A percentile compares a stretch with the other conserved stretches of the same genome.
Evolutionary conservation across 768 basidiomycete genomes (phyloP).

Genomic region (Filobasidium wieringae): DNA sequence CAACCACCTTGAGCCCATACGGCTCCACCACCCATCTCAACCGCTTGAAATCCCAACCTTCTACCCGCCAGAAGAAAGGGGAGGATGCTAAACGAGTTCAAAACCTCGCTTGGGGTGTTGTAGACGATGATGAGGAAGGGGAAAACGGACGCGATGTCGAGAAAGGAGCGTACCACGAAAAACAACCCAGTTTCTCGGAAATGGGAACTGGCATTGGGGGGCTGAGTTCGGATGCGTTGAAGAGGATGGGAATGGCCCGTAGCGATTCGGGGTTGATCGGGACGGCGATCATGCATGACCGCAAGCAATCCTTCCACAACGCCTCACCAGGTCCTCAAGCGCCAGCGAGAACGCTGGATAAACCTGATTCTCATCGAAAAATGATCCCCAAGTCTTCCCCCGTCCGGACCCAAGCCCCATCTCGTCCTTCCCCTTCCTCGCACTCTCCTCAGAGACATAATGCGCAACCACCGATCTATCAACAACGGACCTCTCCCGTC

Average conservation of each 20-base stretch:
- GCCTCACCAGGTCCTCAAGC: background rate
- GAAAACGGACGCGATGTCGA: background rate
- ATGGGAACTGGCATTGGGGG: background rate
- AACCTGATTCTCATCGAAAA: background rate
- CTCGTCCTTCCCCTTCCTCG: too few relatives aligned
- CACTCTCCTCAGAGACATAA: too few relatives aligned
- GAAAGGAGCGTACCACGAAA: too few relatives aligned
- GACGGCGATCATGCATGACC: background rate
- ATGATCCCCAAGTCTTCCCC: too few relatives aligned
- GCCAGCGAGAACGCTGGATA: background rate
- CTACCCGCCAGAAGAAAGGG: background rate
- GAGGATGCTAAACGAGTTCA: constrained; percentile 1
- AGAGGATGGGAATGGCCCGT: background rate
- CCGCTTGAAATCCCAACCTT: background rate
- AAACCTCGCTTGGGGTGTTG: constrained; percentile 7
- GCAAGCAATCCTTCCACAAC: background rate
- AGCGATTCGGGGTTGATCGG: background rate
- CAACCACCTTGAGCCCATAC: too few relatives aligned
- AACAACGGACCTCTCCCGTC: too few relatives aligned
- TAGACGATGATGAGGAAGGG: constrained; percentile 4
- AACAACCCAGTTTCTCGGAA: too few relatives aligned
- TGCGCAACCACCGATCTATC: too few relatives aligned
- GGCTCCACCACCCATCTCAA: background rate
- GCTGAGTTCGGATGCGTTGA: background rate
- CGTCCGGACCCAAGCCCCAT: too few relatives aligned